Evolutionary conservation across 371 early-diverging fungal genomes (phyloP), one percentile per base, ranked within the genome.

Genomic region (Batrachochytrium dendrobatidis): DNA sequence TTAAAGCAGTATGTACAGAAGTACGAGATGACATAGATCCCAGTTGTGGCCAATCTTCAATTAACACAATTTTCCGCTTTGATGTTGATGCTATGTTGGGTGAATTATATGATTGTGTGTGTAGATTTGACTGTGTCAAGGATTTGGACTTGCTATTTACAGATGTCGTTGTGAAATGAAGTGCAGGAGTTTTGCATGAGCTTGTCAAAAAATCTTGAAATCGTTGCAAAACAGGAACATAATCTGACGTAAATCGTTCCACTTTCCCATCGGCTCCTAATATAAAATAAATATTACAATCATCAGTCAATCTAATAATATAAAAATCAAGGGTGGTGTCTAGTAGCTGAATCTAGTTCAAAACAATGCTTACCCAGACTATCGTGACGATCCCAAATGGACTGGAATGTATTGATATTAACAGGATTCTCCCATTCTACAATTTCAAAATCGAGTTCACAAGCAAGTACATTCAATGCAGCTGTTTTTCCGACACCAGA

Each of bases 401-500:
- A 28, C 30, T 59, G 53, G 24, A 62, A 39, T 8, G 24, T 4
- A 48, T 60, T 69, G 5, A 58, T 62, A 44, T 80, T 69, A 6
- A 76, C 63, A 1, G 87, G 81, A 59, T 88, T 88, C 59, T 72
- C 66, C 88, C 88, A 88, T 61, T 88, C 88, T 17, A 83, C 58
- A n/a, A 88, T 67, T 1, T 80, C 75, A 29, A 82, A 64, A 1
- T 59, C 63, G 59, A 88, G 64, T 45, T 86, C 82, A 6, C 62
- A 59, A 1, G 85, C 67, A n/a, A 88, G 58, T 63, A 79, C 65
- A 1, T 69, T 61, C 20, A 88, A 54, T 3, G 77, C 73, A 6
- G 87, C 77, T 17, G 88, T 86, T 65, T 88, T 88, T 34, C 86
- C 84, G 24, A 79, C 61, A n/a, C 88, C 88, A 6, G 87, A 77